Percentiles rank a stretch among this genome's conserved stretches.
Conservation (phyloP, 2,329 filamentous ascomycete genomes). For the Penicillium sp. region DNA sequence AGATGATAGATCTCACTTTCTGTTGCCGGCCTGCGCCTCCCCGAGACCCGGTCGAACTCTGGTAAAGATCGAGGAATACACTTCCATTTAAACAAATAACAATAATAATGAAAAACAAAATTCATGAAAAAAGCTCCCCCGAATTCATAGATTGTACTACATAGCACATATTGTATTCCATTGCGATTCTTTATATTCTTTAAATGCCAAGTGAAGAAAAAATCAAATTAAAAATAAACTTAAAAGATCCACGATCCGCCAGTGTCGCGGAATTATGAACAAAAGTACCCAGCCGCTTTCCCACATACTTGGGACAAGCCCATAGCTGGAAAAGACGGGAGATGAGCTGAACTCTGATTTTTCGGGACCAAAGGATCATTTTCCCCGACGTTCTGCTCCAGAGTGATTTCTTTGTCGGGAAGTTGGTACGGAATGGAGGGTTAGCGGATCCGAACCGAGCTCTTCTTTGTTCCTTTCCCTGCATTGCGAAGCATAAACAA, state of each 20-base stretch:
- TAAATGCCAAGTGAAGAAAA: too few relatives aligned
- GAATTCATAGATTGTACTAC: neutral
- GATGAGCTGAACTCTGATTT: constrained; percentile 13
- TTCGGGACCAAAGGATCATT: constrained; percentile 12
- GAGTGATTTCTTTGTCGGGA: neutral
- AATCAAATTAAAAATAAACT: neutral
- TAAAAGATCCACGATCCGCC: constrained; percentile 2
- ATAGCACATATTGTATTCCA: neutral
- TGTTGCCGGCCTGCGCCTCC: constrained; percentile 18
- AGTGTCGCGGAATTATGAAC: constrained; percentile 9
- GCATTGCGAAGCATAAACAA: constrained; percentile 9
- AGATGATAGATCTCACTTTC: constrained; percentile 41
- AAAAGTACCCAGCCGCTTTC: constrained; percentile 10
- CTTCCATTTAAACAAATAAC: neutral
- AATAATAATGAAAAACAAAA: neutral
- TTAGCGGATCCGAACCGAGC: neutral
- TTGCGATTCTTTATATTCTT: too few relatives aligned
- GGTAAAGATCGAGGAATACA: constrained; percentile 8
- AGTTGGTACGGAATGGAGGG: neutral
- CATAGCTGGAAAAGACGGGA: constrained; percentile 8
- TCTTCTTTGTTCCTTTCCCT: constrained; percentile 2
- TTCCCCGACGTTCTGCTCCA: constrained; percentile 8
- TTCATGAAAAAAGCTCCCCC: neutral
- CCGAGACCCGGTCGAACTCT: constrained; percentile 16
- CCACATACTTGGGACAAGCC: constrained; percentile 3